Evolutionary conservation across 257 asterid genomes (phyloP), one percentile per base, ranked within the genome.

Genomic region (Parsonsia alboflavescens): DNA sequence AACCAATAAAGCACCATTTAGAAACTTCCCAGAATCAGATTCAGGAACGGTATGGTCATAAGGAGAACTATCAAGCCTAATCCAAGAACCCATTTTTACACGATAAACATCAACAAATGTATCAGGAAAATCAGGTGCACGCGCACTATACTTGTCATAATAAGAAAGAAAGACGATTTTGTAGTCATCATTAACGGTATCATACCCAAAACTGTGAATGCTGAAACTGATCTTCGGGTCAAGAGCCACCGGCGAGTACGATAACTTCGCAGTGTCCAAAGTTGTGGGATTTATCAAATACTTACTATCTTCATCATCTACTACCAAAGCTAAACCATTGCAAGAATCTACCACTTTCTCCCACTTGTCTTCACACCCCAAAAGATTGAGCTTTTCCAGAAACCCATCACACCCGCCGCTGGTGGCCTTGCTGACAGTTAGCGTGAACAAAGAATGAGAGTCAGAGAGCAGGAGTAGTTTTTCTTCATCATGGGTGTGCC

Each of bases 1-100:
- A 84, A 69, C 89, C 90, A 86, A 76, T 88, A 84, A 28, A 22
- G 78, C 78, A 5, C 89, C 89, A 73, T 78, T 74, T 16, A 86
- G 63, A 22, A 81, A 82, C 41, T 73, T 81, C 70, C 86, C 89
- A 5, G 81, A 49, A 9, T 77, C 74, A 70, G 63, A 59, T 0
- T 62, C 45, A 44, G 80, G 76, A 68, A 82, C 81, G 21, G 71
- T 72, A 71, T 82, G 86, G 72, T 82, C 84, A 57, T 80, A 83
- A 30, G 86, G 91, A 16, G 84, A 83, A 70, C 33, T 45, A 15
- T 61, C 78, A 49, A 87, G 70, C 74, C 89, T 81, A 76, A 28
- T 79, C 90, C 87, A 82, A 69, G 65, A 62, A 64, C 83, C 75
- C 68, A 10, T 73, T 62, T 77, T 79, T 71, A 80, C 36, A 46